These are phyloP conservation scores for Pinus albicaulis DNA, from an alignment of 75 land plant genomes.

Conservation along the genomic window DNA sequence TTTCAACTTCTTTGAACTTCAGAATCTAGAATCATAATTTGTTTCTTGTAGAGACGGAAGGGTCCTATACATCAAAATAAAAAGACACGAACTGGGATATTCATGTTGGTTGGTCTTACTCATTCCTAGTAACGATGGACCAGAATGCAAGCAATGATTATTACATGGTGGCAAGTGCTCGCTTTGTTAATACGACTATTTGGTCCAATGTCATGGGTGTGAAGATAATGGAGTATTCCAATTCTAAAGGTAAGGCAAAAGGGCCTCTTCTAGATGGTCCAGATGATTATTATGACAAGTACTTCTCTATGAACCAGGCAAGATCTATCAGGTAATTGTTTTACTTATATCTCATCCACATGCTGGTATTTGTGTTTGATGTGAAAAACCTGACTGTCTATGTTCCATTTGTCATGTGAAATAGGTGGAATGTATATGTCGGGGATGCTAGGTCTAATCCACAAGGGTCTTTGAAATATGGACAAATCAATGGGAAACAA, in stretches of 20 bases:
- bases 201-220: slow-evolving; percentile 80
- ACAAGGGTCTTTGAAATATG: slow-evolving; percentile 91
- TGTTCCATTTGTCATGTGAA: not conserved
- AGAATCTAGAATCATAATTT: slow-evolving; percentile 84
- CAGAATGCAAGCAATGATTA: slow-evolving; percentile 84
- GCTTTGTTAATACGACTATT: slow-evolving; percentile 63
- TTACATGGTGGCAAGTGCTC: slow-evolving; percentile 89
- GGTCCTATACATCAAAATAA: slow-evolving; percentile 82
- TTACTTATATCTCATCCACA: too few relatives aligned
- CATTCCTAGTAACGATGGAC: slow-evolving; percentile 88
- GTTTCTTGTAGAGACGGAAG: slow-evolving; percentile 85
- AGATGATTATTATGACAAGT: slow-evolving; percentile 67
- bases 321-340: slow-evolving; percentile 85
- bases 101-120: slow-evolving; percentile 92
- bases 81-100: slow-evolving; percentile 78
- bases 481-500: slow-evolving; percentile 65
- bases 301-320: slow-evolving; percentile 81
- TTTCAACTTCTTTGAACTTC: slow-evolving; percentile 71
- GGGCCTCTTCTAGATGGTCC: slow-evolving; percentile 70
- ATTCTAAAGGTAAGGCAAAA: slow-evolving; percentile 59
- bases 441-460: slow-evolving; percentile 95
- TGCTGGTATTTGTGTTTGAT: not conserved
- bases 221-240: slow-evolving; percentile 57
- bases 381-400: not conserved
- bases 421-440: slow-evolving; percentile 83